Evolutionary conservation across 371 early-diverging fungal species (phyloP), one percentile per base, ranked within the genome.

Genomic region (Mucor velutinosus): DNA sequence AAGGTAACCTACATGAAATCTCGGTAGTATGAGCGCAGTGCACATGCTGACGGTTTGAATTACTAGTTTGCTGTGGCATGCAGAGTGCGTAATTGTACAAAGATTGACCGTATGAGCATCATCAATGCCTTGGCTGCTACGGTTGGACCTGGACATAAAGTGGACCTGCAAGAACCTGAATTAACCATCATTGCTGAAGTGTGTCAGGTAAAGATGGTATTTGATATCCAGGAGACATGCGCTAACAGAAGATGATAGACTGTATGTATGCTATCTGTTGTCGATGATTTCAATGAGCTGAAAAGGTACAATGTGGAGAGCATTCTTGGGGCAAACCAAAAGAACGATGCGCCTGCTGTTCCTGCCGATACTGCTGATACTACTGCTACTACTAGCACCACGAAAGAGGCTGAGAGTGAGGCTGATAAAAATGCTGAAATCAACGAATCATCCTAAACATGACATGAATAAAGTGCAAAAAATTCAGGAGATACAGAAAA

Each of bases 181-280:
- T 67, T 84, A 8, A 78, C 82, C 7, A 81, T 93, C 45, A 79
- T 93, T 56, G 89, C 87, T 8, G 93, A 93, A 71, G 78, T 91
- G 1, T 87, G 89, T 60, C 89, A 90, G 84, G 89, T 89, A 81
- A 45, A 37, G 25, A 35, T 35, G 17, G 41, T 15, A 41, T 17
- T 15, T 58, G 6, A 37, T 51, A 25, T 3, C 32, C 4, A 53
- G 0, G 0, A 27, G 14, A 15, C 11, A 14, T 14, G 12, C 3
- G 27, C 23, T 25, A 53, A 27, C 41, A 19, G 8, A n/a, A 14
- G 59, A 43, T 51, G 61, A 27, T 14, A 90, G 89, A 86, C 79
- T 29, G 78, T 91, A n/a, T 91, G 92, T 69, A 90, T 90, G 67
- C 83, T 93, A 70, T 86, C 90, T 57, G 88, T 92, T 1, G 88